Percentiles rank a stretch among this genome's conserved stretches.
phyloP scores from a whole-genome alignment of 352 stramenopile species.

The Pythium phragmiticola region DNA sequence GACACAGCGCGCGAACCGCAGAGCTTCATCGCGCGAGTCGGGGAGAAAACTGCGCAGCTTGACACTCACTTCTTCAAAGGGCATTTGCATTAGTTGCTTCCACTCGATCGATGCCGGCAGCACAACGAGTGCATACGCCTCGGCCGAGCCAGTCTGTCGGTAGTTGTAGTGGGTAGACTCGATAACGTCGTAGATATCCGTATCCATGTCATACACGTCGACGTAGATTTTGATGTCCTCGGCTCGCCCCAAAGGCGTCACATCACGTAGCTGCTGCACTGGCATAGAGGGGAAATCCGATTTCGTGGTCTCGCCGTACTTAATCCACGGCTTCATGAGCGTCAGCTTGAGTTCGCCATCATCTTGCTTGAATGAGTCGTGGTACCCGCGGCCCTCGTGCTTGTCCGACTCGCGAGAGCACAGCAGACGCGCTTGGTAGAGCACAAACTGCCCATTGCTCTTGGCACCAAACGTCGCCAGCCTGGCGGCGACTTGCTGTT shows the following conservation, averaged over 20 bases:
- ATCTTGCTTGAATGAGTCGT: not conserved
- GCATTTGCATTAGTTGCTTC: not conserved
- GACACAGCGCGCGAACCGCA: not conserved
- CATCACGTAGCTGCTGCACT: not conserved
- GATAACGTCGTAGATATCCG: not conserved
- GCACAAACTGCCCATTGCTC: not conserved
- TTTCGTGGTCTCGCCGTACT: not conserved
- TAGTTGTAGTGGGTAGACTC: not conserved
- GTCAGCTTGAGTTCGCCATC: not conserved
- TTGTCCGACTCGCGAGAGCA: not conserved
- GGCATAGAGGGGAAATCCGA: not conserved
- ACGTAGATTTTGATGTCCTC: not conserved
- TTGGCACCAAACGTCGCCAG: not conserved
- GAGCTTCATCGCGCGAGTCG: not conserved
- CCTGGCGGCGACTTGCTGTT: not conserved
- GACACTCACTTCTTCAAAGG: not conserved
- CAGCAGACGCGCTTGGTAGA: not conserved
- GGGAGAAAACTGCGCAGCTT: not conserved
- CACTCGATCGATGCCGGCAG: not conserved
- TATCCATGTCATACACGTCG: constrained; percentile 1
- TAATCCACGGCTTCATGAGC: not conserved
- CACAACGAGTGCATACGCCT: not conserved
- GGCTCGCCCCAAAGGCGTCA: not conserved
- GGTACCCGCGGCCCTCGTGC: not conserved
- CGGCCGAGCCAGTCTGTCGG: not conserved